phyloP scores from a whole-genome alignment of 257 asterid genomes.

The Primulina eburnea region DNA sequence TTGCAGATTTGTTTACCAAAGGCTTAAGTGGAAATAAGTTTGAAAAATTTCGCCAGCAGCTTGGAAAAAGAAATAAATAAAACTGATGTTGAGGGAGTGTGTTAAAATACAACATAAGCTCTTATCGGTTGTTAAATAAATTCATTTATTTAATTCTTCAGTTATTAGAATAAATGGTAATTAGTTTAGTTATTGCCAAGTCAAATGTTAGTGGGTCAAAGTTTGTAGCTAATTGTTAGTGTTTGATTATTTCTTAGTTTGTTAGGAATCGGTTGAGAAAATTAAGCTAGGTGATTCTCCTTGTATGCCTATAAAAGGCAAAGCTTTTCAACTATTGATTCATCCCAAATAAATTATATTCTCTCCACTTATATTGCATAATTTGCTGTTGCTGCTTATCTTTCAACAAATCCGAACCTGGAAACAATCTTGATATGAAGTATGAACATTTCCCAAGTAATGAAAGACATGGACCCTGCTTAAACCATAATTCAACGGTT shows the following conservation, averaged over 20 bases:
- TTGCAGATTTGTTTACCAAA: too few relatives aligned
- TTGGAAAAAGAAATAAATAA: too few relatives aligned
- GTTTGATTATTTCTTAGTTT: background rate
- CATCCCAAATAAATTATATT: background rate
- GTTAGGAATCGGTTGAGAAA: background rate
- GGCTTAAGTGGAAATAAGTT: too few relatives aligned
- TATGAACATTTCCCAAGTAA: too few relatives aligned
- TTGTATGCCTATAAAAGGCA: background rate
- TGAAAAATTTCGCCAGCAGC: too few relatives aligned
- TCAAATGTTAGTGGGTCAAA: background rate
- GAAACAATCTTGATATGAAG: too few relatives aligned
- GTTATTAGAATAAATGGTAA: background rate
- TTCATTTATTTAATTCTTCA: too few relatives aligned
- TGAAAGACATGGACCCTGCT: too few relatives aligned
- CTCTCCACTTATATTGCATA: background rate
- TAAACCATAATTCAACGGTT: too few relatives aligned
- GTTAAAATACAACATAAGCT: too few relatives aligned
- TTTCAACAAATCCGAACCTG: background rate
- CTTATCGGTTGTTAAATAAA: too few relatives aligned
- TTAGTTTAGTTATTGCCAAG: background rate
- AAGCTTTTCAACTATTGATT: background rate
- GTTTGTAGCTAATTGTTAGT: background rate
- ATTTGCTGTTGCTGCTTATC: background rate
- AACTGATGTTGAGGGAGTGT: too few relatives aligned
- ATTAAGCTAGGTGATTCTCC: background rate